Evolutionary conservation across 495 filamentous ascomycete genomes (phyloP), one percentile per base, ranked within the genome.

Genomic region (Penicillium silybi): DNA sequence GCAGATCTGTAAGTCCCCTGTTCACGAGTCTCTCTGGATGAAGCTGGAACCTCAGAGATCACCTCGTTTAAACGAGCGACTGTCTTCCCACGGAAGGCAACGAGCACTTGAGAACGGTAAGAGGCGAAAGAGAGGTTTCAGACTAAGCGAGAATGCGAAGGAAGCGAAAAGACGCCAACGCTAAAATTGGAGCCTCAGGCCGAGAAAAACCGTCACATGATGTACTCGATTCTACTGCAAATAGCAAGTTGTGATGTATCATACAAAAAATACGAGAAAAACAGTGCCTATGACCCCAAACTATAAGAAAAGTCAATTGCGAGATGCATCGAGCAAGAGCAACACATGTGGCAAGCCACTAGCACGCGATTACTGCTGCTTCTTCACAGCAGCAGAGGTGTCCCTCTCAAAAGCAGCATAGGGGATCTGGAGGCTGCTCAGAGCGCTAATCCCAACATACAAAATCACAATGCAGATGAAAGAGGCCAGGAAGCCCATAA

Each of bases 361-460:
- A 37, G 45, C 34, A 39, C 32, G 54, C 60, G 54, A 75, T 72
- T 86, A 77, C 66, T 87, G 81, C 75, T 95, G 95, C 80, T 88
- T 95, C 72, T 95, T 88, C 48, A 83, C 88, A 27, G 80, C 76
- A 41, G 90, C 85, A 0, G 92, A 89, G 72, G 89, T 96, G 66
- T 97, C 92, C 78, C 93, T 96, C 63, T 95, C 91, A 67, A 98
- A 98, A 1, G 93, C 91, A 43, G 85, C 88, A 71, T 97, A 97
- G 9, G 87, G 84, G 11, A 97, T 88, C 67, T 96, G 74, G 34
- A 98, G 74, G 53, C 90, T 91, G 6, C 80, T 71, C 6, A 98
- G 71, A 18, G 88, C 90, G 48, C 62, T 80, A 44, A 97, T 73
- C 20, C 83, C 93, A 44, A 90, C 84, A 60, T 84, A 85, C 16